Evolutionary conservation across 176 grass and related monocot genomes (phyloP).

Genomic region (Eremochloa ophiuroides): DNA sequence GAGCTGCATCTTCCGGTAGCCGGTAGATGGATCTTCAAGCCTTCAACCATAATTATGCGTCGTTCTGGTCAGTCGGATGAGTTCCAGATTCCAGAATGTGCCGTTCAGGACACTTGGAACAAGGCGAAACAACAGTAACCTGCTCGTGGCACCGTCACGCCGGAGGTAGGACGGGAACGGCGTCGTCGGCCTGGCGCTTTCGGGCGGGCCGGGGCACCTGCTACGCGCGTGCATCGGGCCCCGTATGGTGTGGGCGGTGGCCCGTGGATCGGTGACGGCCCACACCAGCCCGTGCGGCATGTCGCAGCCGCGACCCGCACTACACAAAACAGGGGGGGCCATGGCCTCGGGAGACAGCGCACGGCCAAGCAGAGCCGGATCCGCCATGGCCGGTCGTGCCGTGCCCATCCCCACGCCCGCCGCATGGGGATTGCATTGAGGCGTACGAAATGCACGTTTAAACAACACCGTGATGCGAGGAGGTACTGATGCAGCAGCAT

Average conservation of each 20-base stretch:
- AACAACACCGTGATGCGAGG: not conserved
- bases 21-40: slow-evolving; percentile 3
- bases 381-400: slow-evolving; percentile 11
- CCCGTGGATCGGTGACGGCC: no score
- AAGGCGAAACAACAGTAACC: not conserved
- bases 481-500: no score
- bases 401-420: not conserved
- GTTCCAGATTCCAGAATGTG: slow-evolving; percentile 25
- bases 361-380: not conserved
- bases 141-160: no score
- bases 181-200: no score
- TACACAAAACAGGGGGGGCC: not conserved
- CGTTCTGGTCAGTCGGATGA: not conserved
- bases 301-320: not conserved
- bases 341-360: not conserved
- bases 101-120: not conserved
- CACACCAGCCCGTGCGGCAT: not conserved
- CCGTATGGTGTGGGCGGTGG: not conserved
- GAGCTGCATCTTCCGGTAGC: not conserved
- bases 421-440: no score
- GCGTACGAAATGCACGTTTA: not conserved
- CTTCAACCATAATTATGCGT: not conserved
- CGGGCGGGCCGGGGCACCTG: no score
- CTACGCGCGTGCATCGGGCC: no score
- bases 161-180: no score